These are phyloP conservation scores for Lenwebbia sp. DNA, from an alignment of 345 rosid genomes.

Conservation along the genomic window DNA sequence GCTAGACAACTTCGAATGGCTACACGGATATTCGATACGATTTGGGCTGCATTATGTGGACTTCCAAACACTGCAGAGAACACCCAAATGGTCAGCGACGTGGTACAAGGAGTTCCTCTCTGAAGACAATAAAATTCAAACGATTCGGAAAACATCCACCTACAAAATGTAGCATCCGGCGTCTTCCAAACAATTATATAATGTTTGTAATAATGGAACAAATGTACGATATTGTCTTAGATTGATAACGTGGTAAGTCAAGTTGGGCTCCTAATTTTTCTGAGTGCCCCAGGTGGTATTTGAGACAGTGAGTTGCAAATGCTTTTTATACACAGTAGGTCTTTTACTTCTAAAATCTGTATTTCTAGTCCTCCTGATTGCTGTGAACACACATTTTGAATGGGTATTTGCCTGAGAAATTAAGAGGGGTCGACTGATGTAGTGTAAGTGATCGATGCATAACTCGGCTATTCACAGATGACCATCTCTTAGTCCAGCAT, in stretches of 20 bases:
- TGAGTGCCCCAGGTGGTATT: neutral
- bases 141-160: neutral
- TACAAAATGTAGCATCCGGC: neutral
- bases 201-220: neutral
- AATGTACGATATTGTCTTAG: neutral
- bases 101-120: constrained; percentile 8
- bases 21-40: neutral
- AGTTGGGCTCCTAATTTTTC: neutral
- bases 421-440: neutral
- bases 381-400: neutral
- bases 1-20: constrained; percentile 7
- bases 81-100: constrained; percentile 1
- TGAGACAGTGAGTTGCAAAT: neutral
- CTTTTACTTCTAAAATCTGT: neutral
- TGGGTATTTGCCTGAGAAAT: neutral
- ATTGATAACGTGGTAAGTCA: neutral
- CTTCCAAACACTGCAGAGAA: constrained; percentile 1
- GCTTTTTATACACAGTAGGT: neutral
- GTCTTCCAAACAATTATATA: neutral
- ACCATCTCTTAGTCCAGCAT: neutral
- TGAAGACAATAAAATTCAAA: neutral
- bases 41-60: constrained; percentile 3
- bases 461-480: neutral
- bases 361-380: neutral
- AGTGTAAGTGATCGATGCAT: neutral